Conservation (phyloP, 225 moss, liverwort and hornwort species). For the Polytrichum formosum region DNA sequence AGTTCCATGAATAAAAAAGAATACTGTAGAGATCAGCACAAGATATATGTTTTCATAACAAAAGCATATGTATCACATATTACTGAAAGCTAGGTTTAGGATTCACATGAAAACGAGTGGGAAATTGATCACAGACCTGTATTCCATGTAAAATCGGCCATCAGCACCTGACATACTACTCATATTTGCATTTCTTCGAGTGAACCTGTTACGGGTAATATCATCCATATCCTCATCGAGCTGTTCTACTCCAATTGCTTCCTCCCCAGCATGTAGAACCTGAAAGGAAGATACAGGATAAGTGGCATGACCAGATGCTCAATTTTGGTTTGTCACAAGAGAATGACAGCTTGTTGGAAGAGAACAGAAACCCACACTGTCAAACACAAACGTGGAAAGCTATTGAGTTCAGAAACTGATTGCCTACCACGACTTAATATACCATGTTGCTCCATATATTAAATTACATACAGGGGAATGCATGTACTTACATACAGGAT, state of each 20-base stretch:
- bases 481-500: neutral
- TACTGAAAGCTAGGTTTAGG: neutral
- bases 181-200: constrained; percentile 67
- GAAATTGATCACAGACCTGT: constrained; percentile 39
- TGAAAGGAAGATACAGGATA: constrained; percentile 14
- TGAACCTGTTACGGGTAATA: constrained; percentile 70
- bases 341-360: no score
- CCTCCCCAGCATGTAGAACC: constrained; percentile 97
- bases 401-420: no score
- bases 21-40: neutral
- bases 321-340: no score
- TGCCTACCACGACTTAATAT: no score
- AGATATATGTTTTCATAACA: neutral
- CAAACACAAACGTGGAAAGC: no score
- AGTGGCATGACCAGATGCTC: no score
- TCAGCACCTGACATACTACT: constrained; percentile 92
- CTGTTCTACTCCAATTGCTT: constrained; percentile 81
- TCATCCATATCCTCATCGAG: constrained; percentile 92
- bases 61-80: neutral
- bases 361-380: neutral
- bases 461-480: no score
- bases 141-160: constrained; percentile 92
- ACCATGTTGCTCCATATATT: no score
- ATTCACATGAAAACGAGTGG: neutral
- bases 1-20: constrained; percentile 6